These are phyloP conservation scores for Maudiozyma saulgeensis DNA, from an alignment of 805 yeast genomes.

Conservation along the genomic window DNA sequence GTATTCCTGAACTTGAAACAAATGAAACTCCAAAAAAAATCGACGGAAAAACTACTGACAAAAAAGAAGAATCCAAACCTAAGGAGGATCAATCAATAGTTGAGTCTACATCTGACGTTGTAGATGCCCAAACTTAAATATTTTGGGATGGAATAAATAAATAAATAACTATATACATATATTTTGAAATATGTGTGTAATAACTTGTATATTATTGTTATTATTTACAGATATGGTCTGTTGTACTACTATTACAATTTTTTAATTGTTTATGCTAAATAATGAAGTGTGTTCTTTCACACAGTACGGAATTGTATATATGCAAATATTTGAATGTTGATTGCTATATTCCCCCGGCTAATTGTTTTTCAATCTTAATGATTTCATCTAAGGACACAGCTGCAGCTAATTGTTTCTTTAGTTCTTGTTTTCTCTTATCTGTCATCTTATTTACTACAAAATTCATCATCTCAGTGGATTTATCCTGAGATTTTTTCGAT, in stretches of 20 bases:
- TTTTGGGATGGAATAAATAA: no score
- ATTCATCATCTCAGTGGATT: conserved; percentile 29
- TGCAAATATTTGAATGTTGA: background rate
- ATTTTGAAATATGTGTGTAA: no score
- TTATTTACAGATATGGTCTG: no score
- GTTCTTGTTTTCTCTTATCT: conserved; percentile 40
- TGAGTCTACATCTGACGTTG: background rate
- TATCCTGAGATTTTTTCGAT: conserved; percentile 11
- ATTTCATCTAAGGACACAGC: conserved; percentile 73
- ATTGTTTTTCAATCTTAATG: conserved; percentile 51
- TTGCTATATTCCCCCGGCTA: conserved; percentile 29
- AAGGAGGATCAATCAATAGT: no score
- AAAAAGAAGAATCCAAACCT: background rate
- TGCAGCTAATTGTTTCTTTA: conserved; percentile 44
- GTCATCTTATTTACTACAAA: conserved; percentile 39
- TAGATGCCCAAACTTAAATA: no score
- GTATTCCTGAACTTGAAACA: conserved; percentile 22
- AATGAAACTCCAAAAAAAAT: background rate
- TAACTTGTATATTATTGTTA: no score
- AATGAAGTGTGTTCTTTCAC: no score
- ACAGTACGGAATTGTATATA: background rate
- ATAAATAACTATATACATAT: no score
- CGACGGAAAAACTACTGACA: background rate
- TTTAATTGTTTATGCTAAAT: no score
- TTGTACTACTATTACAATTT: no score